Percentiles rank a stretch among this genome's conserved stretches.
Evolutionary conservation across 257 asterid genomes (phyloP).

Genomic region (Nicotiana paniculata): DNA sequence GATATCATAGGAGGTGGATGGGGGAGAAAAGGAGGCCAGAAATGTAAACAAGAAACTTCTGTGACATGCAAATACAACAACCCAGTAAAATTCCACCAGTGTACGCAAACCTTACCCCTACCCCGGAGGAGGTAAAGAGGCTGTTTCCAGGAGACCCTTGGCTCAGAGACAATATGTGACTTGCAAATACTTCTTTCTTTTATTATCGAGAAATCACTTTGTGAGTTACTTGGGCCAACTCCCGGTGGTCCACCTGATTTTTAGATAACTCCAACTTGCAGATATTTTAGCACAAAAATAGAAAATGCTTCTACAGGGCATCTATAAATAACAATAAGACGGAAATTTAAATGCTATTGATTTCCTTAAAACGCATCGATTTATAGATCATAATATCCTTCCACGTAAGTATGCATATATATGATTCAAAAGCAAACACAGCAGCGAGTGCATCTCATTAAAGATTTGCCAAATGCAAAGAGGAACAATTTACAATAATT

Average conservation of each 20-base stretch:
- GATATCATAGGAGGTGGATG: background rate
- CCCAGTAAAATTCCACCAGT: no score
- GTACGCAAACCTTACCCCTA: no score
- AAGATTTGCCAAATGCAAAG: background rate
- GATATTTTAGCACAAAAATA: background rate
- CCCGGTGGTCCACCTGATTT: background rate
- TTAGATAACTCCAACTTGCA: background rate
- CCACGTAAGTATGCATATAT: background rate
- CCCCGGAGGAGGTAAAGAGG: no score
- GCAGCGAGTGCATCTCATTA: background rate
- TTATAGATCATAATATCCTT: background rate
- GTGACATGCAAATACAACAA: background rate
- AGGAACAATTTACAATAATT: slow-evolving; percentile 16
- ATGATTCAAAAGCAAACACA: background rate
- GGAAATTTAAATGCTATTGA: background rate
- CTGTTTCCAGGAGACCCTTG: no score
- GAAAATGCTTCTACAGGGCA: background rate
- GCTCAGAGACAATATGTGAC: background rate
- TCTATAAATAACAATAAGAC: background rate
- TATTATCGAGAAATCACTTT: background rate
- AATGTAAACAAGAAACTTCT: background rate
- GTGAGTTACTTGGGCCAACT: background rate
- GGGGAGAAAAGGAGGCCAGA: background rate
- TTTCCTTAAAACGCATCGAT: background rate
- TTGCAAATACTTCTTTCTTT: background rate